phyloP scores from a whole-genome alignment of 768 basidiomycete genomes.

The Serpula lacrymans region DNA sequence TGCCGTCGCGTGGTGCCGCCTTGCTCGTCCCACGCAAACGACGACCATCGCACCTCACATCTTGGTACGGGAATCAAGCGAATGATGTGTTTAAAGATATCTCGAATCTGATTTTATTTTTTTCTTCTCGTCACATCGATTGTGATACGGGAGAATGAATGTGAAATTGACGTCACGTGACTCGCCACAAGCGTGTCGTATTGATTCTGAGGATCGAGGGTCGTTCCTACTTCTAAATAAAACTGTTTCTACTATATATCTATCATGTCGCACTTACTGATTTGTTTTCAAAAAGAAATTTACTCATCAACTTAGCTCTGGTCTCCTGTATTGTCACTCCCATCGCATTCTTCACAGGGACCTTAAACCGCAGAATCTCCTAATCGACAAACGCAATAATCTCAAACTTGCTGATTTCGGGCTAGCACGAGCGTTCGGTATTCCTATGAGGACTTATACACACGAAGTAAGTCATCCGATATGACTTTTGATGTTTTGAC shows the following conservation, averaged over 20 bases:
- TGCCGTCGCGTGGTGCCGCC: too few species aligned
- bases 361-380: conserved; percentile 92
- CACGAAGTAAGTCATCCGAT: conserved; percentile 76
- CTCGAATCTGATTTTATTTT: background rate
- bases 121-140: conserved; percentile 16
- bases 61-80: too few species aligned
- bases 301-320: conserved; percentile 88
- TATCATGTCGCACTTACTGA: conserved; percentile 13
- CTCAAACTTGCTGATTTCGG: conserved; percentile 97
- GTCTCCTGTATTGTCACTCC: conserved; percentile 91
- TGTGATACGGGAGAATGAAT: conserved; percentile 21
- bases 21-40: too few species aligned
- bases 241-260: too few species aligned
- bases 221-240: too few species aligned
- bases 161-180: conserved; percentile 26
- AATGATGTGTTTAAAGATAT: too few species aligned
- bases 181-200: too few species aligned
- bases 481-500: background rate
- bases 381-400: conserved; percentile 87
- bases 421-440: conserved; percentile 94
- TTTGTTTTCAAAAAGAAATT: conserved; percentile 69
- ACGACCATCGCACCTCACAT: background rate
- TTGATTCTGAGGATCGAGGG: too few species aligned
- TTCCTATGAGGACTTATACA: conserved; percentile 98
- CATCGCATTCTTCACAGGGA: conserved; percentile 97